Evolutionary conservation across 225 moss, liverwort and hornwort species (phyloP), one percentile per base, ranked within the genome.

Genomic region (Sphagnum contortum): DNA sequence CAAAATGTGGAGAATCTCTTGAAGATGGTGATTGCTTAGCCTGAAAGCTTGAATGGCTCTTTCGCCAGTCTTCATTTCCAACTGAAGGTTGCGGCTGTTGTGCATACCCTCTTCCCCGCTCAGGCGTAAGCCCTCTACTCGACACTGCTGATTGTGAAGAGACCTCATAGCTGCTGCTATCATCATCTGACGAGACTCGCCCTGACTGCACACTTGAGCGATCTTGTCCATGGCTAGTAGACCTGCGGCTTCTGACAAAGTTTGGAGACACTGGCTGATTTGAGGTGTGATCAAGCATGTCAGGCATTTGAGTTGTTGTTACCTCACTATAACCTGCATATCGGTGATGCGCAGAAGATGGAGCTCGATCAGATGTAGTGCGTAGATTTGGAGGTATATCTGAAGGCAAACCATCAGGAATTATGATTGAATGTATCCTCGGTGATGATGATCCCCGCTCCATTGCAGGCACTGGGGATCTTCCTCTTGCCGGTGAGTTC

Each of bases 311-410:
- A 0, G 67, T 70, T 2, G 77, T 29, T 29, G 29, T 29, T 29
- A 1, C 73, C 29, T 29, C 29, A 29, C 29, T 29, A 50, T 66
- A 72, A 47, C 63, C 71, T 2, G 64, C 48, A 45, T 71, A 66
- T 8, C 85, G 66, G 2, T 73, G 71, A 60, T 73, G 80, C n/a
- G 83, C 83, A 48, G 77, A 75, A 75, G 72, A 68, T 48, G 80
- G 75, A 2, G 29, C 29, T 29, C 84, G 81, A 6, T 82, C 82
- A 3, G 79, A 78, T 4, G 70, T 74, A 29, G 81, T 81, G 55
- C 84, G 70, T 12, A 84, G 57, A 59, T 78, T 81, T 61, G 84
- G 75, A 1, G 84, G 84, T 9, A 78, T 75, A 7, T 64, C 64
- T 10, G 64, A 64, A 10, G 49, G 64, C 11, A 64, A 64, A 64